Evolutionary conservation across 768 basidiomycete species (phyloP), one percentile per base, ranked within the genome.

Genomic region (Termitomyces sp.): DNA sequence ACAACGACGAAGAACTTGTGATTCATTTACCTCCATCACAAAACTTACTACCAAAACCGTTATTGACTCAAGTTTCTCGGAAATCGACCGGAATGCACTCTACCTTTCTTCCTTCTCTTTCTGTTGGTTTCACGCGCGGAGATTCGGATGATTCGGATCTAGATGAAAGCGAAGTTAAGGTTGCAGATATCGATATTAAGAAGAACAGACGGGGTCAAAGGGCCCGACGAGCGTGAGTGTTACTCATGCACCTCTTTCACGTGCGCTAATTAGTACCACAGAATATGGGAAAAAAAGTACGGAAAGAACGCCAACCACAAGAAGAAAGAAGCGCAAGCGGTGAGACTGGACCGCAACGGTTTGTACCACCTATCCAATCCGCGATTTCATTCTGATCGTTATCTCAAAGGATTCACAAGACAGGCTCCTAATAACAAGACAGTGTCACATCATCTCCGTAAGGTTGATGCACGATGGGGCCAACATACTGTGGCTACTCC

Each of bases 241-340:
- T 45, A 28, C 55, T 21, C 28, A 50, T 39, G 28, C 42, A 17
- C 37, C 52, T 40, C 23, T 50, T 25, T 45, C 41, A 14, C 49
- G 23, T 39, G 23, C 43, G 44, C 14, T 3, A 9, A 52, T 60
- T n/a, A 23, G 52, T 48, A 55, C 25, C 48, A 12, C n/a, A 98
- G 95, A 2, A 97, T 98, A 62, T 98, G 96, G 95, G 96, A 98
- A 73, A 95, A 94, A 74, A 98, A 94, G 70, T 98, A 84, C 64
- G 96, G 96, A 47, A 81, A 77, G 58, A 83, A 86, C 59, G 95
- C 96, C 23, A 97, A 96, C 68, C 96, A 98, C 69, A 80, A 95
- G 72, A 88, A 89, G 71, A 88, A 84, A 61, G 77, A 79, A 66
- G 70, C 67, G 0, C 67, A 66, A 45, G 59, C 63, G 43, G 59